Base-by-base conservation (phyloP, 2,329 filamentous ascomycete species). In the Beauveria scarabaeidicola region DNA sequence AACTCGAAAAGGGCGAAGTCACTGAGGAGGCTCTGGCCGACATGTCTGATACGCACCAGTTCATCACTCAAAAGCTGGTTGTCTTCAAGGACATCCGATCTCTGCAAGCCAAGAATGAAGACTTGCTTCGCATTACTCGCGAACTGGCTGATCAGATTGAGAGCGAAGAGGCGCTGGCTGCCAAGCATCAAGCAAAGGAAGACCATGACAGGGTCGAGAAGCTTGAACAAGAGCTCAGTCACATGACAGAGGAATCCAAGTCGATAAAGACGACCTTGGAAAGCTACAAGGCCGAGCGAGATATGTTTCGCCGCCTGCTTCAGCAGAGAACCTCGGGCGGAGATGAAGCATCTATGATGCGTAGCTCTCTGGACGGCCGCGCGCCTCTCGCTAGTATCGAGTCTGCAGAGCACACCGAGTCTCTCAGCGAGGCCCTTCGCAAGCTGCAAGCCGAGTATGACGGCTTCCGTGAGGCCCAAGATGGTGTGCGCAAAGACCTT, bases 261-360 rank as follows among this genome's bases (percentile, higher is more conserved):
- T 89, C 89, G 13, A 87, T 96, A 64, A 85, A 88, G 47, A 85
- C 88, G 32, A 90, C 92, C 60, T 89, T 91, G 64, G 90, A 96
- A 76, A 96, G 90, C 71, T 96, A 96, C 72, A 91, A 94, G 70
- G 90, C 91, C 67, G 94, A 99, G 75, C 87, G 94, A 63, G 93
- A 99, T 70, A 97, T 97, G 84, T 97, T 97, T 86, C 87, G 93
- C 23, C 91, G 92, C 56, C 92, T 97, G 78, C 82, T 97, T 32
- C 89, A 93, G 65, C 89, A 94, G 63, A 73, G 86, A 75, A 70
- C 79, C 69, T 68, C 81, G 69, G 69, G 82, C 70, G 79, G 76
- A 13, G 87, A 91, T 62, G 77, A 88, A 46, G 81, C 82, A 17
- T 86, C 86, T 1, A 79, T 86, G 53, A 86, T 95, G 68, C 90